phyloP scores from a whole-genome alignment of 1,284 basidiomycete species.

The Sporisorium sorghi region DNA sequence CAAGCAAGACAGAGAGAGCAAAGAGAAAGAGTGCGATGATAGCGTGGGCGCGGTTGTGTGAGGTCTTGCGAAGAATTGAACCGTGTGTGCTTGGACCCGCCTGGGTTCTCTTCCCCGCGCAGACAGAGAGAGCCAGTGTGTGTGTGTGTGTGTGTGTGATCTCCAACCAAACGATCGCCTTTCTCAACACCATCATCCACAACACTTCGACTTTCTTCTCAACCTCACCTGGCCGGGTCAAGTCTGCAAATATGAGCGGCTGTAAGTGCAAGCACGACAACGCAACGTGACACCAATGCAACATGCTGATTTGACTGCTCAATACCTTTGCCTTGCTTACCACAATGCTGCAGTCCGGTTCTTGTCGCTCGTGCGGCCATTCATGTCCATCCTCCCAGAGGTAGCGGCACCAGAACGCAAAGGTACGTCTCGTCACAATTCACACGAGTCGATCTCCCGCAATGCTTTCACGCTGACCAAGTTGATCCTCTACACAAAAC shows the following conservation, averaged over 20 bases:
- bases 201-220: not conserved
- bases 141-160: not conserved
- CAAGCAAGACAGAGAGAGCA: not conserved
- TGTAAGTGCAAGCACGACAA: slow-evolving; percentile 25
- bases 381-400: slow-evolving; percentile 69
- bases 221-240: slow-evolving; percentile 24
- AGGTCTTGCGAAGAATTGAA: slow-evolving; percentile 5
- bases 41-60: not conserved
- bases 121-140: not conserved
- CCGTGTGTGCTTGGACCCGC: slow-evolving; percentile 8
- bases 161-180: slow-evolving; percentile 10
- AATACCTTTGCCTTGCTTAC: not conserved
- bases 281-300: not conserved
- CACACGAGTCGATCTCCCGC: no score
- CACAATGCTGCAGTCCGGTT: slow-evolving; percentile 58
- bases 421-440: slow-evolving; percentile 35
- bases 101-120: slow-evolving; percentile 4
- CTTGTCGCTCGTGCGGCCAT: slow-evolving; percentile 68
- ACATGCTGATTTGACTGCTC: slow-evolving; percentile 12
- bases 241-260: slow-evolving; percentile 49
- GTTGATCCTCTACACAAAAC: not conserved
- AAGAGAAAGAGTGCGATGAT: not conserved
- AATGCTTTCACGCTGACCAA: no score
- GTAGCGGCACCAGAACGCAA: slow-evolving; percentile 69
- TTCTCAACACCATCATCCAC: slow-evolving; percentile 8